Evolutionary conservation across 768 basidiomycete species (phyloP).

Genomic region (Lanmaoa pseudosensibilis): DNA sequence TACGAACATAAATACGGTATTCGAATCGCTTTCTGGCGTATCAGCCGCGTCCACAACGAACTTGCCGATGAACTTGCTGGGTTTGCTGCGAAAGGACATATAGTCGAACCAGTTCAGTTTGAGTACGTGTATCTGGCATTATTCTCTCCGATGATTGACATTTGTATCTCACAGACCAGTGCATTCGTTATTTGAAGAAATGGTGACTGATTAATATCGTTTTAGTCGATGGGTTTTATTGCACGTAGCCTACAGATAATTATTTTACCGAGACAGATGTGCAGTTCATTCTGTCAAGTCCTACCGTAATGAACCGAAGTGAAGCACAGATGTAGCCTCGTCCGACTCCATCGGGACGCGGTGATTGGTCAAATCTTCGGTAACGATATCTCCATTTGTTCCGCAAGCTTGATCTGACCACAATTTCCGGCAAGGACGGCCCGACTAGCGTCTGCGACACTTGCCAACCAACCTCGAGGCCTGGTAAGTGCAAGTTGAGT

Average conservation of each 20-base stretch:
- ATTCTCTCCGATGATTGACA: neutral
- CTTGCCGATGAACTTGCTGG: conserved; percentile 14
- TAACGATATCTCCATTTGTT: neutral
- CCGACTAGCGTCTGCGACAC: neutral
- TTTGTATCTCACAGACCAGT: neutral
- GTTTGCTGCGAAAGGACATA: conserved; percentile 5
- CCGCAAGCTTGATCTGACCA: neutral
- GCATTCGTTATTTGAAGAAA: conserved; percentile 1
- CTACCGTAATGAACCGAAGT: neutral
- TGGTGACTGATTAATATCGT: neutral
- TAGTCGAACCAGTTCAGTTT: neutral
- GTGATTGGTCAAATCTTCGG: neutral
- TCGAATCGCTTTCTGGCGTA: conserved; percentile 17
- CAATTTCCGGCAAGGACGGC: neutral
- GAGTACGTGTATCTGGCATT: too few species aligned
- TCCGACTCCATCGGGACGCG: neutral
- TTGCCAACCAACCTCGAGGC: too few species aligned
- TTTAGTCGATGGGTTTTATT: neutral
- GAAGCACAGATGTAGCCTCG: neutral
- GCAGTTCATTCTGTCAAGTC: neutral
- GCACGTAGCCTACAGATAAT: neutral
- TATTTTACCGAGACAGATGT: neutral
- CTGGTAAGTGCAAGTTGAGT: neutral
- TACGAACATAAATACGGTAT: conserved; percentile 2
- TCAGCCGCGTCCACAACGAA: conserved; percentile 12